A percentile compares a stretch with the other conserved stretches of the same genome.
These are phyloP conservation scores for Dothideomycetes sp. DNA, from an alignment of 2,329 filamentous ascomycete species.

Conservation along the genomic window DNA sequence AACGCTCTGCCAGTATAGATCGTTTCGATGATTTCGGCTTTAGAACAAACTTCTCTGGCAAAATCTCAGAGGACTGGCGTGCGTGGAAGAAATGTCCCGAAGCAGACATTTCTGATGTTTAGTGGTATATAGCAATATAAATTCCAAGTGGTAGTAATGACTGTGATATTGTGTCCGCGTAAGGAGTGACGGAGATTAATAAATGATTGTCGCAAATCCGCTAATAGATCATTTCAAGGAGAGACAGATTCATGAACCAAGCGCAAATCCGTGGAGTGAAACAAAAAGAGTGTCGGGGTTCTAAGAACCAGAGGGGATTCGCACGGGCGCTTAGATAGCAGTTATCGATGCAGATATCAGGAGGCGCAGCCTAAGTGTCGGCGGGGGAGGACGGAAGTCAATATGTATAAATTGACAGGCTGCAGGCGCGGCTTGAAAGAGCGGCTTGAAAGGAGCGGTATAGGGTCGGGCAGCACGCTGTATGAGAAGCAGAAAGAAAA, in stretches of 20 bases:
- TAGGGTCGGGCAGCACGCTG: slow-evolving; percentile 1
- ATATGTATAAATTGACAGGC: slow-evolving; percentile 3
- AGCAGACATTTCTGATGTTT: slow-evolving; percentile 10
- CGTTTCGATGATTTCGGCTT: slow-evolving; percentile 9
- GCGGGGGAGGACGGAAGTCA: not conserved
- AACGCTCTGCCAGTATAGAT: slow-evolving; percentile 16
- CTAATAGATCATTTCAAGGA: slow-evolving; percentile 9
- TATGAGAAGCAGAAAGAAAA: not conserved
- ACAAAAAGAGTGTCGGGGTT: not conserved
- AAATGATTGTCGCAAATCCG: slow-evolving; percentile 4
- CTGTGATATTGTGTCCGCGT: not conserved
- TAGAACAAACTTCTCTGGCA: slow-evolving; percentile 7
- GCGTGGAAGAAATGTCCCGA: slow-evolving; percentile 8
- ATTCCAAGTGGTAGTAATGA: no score
- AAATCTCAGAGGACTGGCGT: slow-evolving; percentile 9
- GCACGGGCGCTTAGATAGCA: not conserved
- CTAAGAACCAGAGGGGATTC: not conserved
- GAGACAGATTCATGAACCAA: not conserved
- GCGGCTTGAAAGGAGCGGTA: slow-evolving; percentile 5
- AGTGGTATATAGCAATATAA: no score
- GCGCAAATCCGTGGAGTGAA: slow-evolving; percentile 2
- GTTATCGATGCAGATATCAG: not conserved
- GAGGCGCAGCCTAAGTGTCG: not conserved
- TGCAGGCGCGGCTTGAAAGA: no score
- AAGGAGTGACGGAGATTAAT: slow-evolving; percentile 10